phyloP scores from a whole-genome alignment of 139 green algal species.

The Micromonas commoda region DNA sequence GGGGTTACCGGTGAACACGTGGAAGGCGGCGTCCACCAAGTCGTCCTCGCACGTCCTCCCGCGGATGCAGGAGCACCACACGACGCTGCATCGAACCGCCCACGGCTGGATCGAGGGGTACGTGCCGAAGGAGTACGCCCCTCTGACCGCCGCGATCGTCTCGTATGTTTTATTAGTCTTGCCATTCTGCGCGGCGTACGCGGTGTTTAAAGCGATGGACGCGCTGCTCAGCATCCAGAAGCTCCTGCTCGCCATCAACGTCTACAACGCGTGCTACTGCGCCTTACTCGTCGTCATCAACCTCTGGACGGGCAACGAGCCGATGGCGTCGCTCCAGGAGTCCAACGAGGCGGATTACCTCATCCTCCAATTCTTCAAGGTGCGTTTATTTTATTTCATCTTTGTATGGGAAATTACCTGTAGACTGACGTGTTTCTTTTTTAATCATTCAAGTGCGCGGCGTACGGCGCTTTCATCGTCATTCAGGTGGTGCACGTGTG shows the following conservation, averaged over 20 bases:
- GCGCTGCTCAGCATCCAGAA: constrained; percentile 15
- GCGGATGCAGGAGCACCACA: not conserved
- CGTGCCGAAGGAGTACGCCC: constrained; percentile 14
- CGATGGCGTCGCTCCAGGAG: constrained; percentile 1
- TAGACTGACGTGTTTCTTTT: too few relatives aligned
- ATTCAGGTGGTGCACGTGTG: constrained; percentile 1
- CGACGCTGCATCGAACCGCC: not conserved
- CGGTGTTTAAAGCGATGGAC: not conserved
- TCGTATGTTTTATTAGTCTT: not conserved
- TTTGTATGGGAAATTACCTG: too few relatives aligned
- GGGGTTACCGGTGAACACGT: too few relatives aligned
- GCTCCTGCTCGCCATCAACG: not conserved
- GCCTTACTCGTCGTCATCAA: not conserved
- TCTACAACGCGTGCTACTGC: constrained; percentile 9
- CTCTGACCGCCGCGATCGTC: not conserved
- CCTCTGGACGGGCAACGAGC: not conserved
- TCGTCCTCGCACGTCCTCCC: constrained; percentile 3
- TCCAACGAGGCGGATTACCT: constrained; percentile 20
- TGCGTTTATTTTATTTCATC: too few relatives aligned
- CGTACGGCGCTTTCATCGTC: constrained; percentile 1
- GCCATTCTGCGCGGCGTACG: not conserved
- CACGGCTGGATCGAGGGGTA: not conserved
- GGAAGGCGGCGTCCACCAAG: not conserved
- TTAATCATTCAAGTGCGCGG: constrained; percentile 4
- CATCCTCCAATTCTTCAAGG: constrained; percentile 7